phyloP scores from a whole-genome alignment of 2,329 filamentous ascomycete species.

The Lasiodiplodia sp. region DNA sequence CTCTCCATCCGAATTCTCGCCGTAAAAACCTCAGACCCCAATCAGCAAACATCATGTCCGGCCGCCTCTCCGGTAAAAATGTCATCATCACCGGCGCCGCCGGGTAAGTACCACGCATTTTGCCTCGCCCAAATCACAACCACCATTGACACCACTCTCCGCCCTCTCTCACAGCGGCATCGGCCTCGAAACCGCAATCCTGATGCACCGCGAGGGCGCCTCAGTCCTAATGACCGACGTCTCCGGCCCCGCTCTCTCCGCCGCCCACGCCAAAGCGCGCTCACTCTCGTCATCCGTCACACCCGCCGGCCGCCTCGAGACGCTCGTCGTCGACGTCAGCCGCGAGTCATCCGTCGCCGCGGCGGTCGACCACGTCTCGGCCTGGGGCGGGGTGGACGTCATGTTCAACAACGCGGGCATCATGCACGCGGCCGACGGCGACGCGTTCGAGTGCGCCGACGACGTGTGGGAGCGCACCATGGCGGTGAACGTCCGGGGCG shows the following conservation, averaged over 20 bases:
- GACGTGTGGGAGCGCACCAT: constrained; percentile 94
- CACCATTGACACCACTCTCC: too few relatives aligned
- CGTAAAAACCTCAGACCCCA: too few relatives aligned
- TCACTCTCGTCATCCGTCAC: constrained; percentile 73
- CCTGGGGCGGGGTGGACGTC: constrained; percentile 87
- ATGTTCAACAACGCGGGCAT: constrained; percentile 99
- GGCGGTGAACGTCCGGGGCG: constrained; percentile 94
- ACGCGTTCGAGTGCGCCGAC: constrained; percentile 82
- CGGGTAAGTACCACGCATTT: constrained; percentile 65
- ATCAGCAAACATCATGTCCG: too few relatives aligned
- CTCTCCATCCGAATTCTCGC: too few relatives aligned
- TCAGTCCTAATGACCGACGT: constrained; percentile 87
- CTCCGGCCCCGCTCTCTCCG: constrained; percentile 77
- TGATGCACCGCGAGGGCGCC: constrained; percentile 88
- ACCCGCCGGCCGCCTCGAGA: constrained; percentile 65
- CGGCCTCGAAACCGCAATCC: constrained; percentile 87
- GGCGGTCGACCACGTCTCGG: constrained; percentile 76
- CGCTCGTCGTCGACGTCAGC: constrained; percentile 77
- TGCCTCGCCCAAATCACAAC: too few relatives aligned
- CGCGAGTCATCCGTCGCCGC: constrained; percentile 81
- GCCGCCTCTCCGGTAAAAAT: too few relatives aligned
- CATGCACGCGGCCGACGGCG: constrained; percentile 77
- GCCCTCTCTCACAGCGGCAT: constrained; percentile 70
- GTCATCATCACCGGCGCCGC: constrained; percentile 79
- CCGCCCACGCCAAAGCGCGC: constrained; percentile 76